These are phyloP conservation scores for Cryptosporidium muris DNA, from an alignment of 169 alveolate species.

Conservation along the genomic window DNA sequence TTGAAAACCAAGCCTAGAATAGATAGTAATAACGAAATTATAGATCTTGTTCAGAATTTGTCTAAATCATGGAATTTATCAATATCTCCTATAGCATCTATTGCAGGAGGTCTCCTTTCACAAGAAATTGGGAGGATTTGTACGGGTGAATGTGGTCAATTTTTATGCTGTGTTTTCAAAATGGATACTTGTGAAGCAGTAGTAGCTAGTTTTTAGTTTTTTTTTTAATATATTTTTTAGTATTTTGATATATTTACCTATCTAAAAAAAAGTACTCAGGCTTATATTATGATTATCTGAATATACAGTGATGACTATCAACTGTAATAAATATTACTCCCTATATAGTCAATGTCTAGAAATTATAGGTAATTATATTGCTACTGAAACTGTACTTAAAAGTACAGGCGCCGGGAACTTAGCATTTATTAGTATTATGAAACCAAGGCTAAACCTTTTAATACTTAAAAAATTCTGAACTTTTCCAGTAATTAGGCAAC, in stretches of 20 bases:
- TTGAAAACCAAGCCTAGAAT: constrained; percentile 15
- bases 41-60: neutral
- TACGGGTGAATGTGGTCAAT: constrained; percentile 23
- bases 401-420: too few relatives aligned
- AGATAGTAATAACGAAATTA: neutral
- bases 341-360: too few relatives aligned
- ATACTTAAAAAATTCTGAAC: neutral
- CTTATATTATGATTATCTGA: neutral
- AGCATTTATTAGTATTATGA: too few relatives aligned
- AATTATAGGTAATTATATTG: too few relatives aligned
- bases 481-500: neutral
- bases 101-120: constrained; percentile 58
- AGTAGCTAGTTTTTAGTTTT: constrained; percentile 1
- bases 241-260: neutral
- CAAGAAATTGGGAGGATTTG: constrained; percentile 58
- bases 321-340: too few relatives aligned
- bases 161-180: constrained; percentile 52
- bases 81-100: constrained; percentile 62
- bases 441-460: too few relatives aligned
- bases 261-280: neutral
- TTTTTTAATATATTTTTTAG: neutral
- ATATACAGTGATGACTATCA: constrained; percentile 7
- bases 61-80: constrained; percentile 25
- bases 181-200: constrained; percentile 68
- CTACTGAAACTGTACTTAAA: too few relatives aligned